Evolutionary conservation across 75 land plant species (phyloP), one percentile per base, ranked within the genome.

Genomic region (Adiantum capillusveneris): DNA sequence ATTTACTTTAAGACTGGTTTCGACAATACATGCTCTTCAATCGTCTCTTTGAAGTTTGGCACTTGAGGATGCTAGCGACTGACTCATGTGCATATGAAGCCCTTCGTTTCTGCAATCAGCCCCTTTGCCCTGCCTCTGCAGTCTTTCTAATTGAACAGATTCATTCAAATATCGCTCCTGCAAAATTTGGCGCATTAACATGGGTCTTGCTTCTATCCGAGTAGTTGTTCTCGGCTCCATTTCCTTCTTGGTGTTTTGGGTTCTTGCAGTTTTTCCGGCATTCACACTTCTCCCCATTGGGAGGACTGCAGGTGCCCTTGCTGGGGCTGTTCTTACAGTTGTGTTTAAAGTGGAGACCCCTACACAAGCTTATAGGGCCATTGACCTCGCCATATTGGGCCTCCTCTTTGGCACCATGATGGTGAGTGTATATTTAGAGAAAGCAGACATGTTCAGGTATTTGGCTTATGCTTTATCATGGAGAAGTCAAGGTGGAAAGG

Each of bases 321-420:
- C 80, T 1, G 85, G 83, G 7, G 83, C 76, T 31, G 64, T 71
- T 64, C 76, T 83, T 7, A 80, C 79, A 83, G 85, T 83, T 13
- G 6, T 83, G n/a, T 79, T 80, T 31, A 61, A 59, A 43, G 82
- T 81, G 41, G 25, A 79, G 7, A 55, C 74, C 2, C 78, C 84
- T 0, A 67, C 69, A 2, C 52, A 81, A 58, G 84, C 84, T 13
- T 81, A 78, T 50, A 68, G 42, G 0, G 73, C 84, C 2, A 60
- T 87, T 27, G 88, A 87, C 63, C 76, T 87, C 24, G 75, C 81
- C 5, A 81, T 87, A 24, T 68, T 87, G 17, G 81, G 81, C 43
- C 81, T 87, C 25, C 81, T 87, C 25, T 87, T 87, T 29, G 88
- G 82, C 6, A 87, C 91, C 18, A 87, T 87, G 91, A 84, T 87